Conservation (phyloP, 345 rosid genomes). For the Zanthoxylum bungeanum region DNA sequence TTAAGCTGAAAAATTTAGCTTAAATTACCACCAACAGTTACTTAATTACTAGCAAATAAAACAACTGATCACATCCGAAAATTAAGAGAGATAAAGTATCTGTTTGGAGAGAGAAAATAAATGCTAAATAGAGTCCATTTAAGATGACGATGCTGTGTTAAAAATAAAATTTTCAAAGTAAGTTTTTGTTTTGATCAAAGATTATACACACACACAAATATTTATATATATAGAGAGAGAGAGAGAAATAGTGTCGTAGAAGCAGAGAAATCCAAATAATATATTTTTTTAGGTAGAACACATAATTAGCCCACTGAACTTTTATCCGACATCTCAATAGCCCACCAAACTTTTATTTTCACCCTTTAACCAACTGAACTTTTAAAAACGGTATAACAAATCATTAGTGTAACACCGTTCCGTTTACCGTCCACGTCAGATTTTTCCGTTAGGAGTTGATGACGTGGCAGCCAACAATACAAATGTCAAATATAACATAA, state of each 20-base stretch:
- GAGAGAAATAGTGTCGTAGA: conserved; percentile 67
- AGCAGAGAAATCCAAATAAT: too few species aligned
- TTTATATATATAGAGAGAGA: conserved; percentile 11
- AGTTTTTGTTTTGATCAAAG: conserved; percentile 28
- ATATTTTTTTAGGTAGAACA: conserved; percentile 42
- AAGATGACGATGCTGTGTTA: conserved; percentile 10
- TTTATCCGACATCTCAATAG: too few species aligned
- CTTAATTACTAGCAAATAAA: background rate
- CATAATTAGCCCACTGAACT: conserved; percentile 16
- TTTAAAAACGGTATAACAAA: too few species aligned
- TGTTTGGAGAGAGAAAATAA: background rate
- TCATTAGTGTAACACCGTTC: too few species aligned
- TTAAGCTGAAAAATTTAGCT: background rate
- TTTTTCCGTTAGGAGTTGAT: too few species aligned
- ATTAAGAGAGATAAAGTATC: background rate
- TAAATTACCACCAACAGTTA: background rate
- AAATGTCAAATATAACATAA: too few species aligned
- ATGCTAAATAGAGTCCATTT: conserved; percentile 24
- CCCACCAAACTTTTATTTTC: too few species aligned
- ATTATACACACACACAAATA: conserved; percentile 1
- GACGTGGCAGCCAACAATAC: too few species aligned
- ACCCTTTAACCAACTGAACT: too few species aligned
- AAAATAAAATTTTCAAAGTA: conserved; percentile 18
- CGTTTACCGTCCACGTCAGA: too few species aligned
- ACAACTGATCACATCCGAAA: background rate